Conservation (phyloP, 139 green algal species). For the Coelastrella sp. region DNA sequence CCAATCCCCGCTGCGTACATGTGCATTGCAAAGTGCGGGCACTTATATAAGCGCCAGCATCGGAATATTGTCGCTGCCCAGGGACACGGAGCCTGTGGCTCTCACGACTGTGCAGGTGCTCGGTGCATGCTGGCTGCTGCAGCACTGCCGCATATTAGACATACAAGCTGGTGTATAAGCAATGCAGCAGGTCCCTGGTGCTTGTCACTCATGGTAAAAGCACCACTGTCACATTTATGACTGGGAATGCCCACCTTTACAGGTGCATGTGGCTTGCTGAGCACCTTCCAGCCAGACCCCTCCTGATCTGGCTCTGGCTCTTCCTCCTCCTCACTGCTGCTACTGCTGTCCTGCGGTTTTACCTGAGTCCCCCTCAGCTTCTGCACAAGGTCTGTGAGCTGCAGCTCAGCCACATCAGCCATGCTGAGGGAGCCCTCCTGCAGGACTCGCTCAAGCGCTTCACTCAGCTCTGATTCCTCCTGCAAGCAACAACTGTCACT, state of each 20-base stretch:
- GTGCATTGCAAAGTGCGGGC: too few relatives aligned
- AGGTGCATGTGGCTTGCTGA: conserved; percentile 8
- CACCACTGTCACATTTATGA: neutral
- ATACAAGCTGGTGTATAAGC: too few relatives aligned
- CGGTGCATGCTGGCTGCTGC: neutral
- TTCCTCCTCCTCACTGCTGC: neutral
- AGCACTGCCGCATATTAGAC: neutral
- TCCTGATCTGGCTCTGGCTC: neutral
- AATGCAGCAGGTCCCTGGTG: too few relatives aligned
- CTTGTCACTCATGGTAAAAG: too few relatives aligned
- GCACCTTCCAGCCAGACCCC: neutral
- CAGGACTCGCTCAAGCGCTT: conserved; percentile 6
- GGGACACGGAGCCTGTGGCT: neutral
- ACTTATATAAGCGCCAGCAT: neutral
- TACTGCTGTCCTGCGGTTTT: neutral
- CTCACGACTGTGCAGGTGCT: neutral
- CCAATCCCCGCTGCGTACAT: neutral
- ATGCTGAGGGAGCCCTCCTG: conserved; percentile 1
- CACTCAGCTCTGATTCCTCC: conserved; percentile 17
- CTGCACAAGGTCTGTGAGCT: neutral
- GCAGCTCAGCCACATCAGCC: conserved; percentile 17
- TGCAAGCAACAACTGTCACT: neutral
- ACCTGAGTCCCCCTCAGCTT: neutral
- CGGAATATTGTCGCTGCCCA: neutral
- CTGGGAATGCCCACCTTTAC: conserved; percentile 1